Evolutionary conservation across 108 stramenopile species (phyloP).

Genomic region (Nitzschia inconspicua): DNA sequence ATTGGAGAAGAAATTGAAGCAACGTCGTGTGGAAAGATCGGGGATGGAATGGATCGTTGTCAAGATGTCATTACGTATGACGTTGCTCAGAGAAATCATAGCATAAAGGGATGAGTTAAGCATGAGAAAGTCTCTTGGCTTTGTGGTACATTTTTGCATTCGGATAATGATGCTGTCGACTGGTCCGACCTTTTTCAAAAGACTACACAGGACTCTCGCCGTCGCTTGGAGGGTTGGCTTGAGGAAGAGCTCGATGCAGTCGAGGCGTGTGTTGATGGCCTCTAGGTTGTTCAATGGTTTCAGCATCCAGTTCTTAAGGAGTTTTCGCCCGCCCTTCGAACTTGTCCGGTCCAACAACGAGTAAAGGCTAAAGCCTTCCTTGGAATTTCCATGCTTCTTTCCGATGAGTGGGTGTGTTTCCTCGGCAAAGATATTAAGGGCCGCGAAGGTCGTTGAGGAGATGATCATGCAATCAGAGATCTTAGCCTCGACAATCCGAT

Average conservation of each 20-base stretch:
- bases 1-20: conserved; percentile 38
- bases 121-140: conserved; percentile 62
- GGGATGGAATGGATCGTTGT: neutral
- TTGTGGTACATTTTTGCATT: conserved; percentile 79
- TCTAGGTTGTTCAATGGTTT: conserved; percentile 63
- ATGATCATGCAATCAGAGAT: conserved; percentile 59
- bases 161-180: conserved; percentile 75
- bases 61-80: conserved; percentile 49
- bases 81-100: conserved; percentile 52
- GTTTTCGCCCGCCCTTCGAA: conserved; percentile 72
- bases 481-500: conserved; percentile 48
- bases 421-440: conserved; percentile 78
- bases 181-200: conserved; percentile 61
- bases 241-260: conserved; percentile 85
- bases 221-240: conserved; percentile 42
- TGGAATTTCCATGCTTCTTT: conserved; percentile 49
- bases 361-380: conserved; percentile 93
- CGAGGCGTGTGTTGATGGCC: conserved; percentile 62
- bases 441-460: conserved; percentile 47
- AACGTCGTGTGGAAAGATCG: neutral
- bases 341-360: conserved; percentile 85
- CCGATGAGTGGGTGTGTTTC: conserved; percentile 79
- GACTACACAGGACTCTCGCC: conserved; percentile 42
- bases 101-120: conserved; percentile 56
- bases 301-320: conserved; percentile 89